Percentiles rank a stretch among this genome's conserved stretches.
These are phyloP conservation scores for Xylaria digitata DNA, from an alignment of 2,329 filamentous ascomycete species.

Conservation along the genomic window DNA sequence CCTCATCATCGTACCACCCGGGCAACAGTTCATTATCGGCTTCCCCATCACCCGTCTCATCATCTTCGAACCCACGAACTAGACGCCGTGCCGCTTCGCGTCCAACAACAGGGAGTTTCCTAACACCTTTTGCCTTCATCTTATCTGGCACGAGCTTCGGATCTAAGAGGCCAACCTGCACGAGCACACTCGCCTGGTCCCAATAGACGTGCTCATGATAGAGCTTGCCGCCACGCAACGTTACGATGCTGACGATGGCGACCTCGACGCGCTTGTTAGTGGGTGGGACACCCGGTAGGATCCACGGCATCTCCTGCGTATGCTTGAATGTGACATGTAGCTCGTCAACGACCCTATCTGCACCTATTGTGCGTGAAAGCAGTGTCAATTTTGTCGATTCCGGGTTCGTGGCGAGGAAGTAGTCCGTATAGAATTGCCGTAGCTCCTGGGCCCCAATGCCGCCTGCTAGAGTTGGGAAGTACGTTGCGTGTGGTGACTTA, in stretches of 20 bases:
- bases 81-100: slow-evolving; percentile 54
- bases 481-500: slow-evolving; percentile 74
- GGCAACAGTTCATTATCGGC: slow-evolving; percentile 57
- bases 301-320: slow-evolving; percentile 67
- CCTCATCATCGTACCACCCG: slow-evolving; percentile 50
- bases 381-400: slow-evolving; percentile 69
- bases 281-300: slow-evolving; percentile 68
- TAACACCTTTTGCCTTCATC: slow-evolving; percentile 51
- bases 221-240: slow-evolving; percentile 70
- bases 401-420: slow-evolving; percentile 73
- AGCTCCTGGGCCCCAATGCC: slow-evolving; percentile 70
- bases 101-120: slow-evolving; percentile 55
- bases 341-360: slow-evolving; percentile 73
- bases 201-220: slow-evolving; percentile 76
- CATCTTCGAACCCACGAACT: slow-evolving; percentile 50
- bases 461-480: slow-evolving; percentile 73
- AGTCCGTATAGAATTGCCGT: slow-evolving; percentile 71
- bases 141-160: slow-evolving; percentile 53
- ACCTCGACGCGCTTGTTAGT: slow-evolving; percentile 66
- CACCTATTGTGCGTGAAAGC: slow-evolving; percentile 72
- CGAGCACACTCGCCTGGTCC: slow-evolving; percentile 74
- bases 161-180: slow-evolving; percentile 68
- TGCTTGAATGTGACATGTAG: slow-evolving; percentile 70
- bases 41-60: slow-evolving; percentile 53
- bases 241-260: slow-evolving; percentile 71